phyloP scores from a whole-genome alignment of 179 eudicot species.

The Patellifolia procumbens region DNA sequence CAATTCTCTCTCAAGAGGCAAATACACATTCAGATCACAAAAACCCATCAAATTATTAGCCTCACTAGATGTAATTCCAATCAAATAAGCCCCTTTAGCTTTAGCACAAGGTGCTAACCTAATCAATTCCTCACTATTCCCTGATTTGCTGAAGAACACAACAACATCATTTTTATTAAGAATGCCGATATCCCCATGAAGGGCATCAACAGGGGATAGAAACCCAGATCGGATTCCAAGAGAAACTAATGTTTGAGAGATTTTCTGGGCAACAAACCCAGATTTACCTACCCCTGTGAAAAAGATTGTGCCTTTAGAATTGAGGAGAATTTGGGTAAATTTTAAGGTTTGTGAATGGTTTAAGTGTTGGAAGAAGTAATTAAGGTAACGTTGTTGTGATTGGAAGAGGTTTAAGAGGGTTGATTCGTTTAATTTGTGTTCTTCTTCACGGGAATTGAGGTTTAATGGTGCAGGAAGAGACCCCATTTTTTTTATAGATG shows the following conservation, averaged over 20 bases:
- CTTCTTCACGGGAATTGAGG: not conserved
- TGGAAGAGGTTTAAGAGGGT: slow-evolving; percentile 70
- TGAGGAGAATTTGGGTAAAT: slow-evolving; percentile 73
- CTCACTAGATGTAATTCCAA: slow-evolving; percentile 69
- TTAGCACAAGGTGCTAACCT: slow-evolving; percentile 83
- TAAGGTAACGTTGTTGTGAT: slow-evolving; percentile 74
- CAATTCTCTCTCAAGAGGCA: slow-evolving; percentile 92
- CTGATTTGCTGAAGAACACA: slow-evolving; percentile 84
- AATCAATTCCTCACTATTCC: slow-evolving; percentile 79
- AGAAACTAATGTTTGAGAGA: slow-evolving; percentile 88
- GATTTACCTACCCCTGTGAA: slow-evolving; percentile 96
- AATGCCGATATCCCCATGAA: slow-evolving; percentile 94
- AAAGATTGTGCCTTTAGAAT: slow-evolving; percentile 67
- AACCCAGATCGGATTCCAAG: slow-evolving; percentile 72
- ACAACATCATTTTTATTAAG: slow-evolving; percentile 45
- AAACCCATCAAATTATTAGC: slow-evolving; percentile 48
- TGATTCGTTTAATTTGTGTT: slow-evolving; percentile 37
- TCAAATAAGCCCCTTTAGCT: slow-evolving; percentile 80
- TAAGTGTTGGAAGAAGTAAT: slow-evolving; percentile 77
- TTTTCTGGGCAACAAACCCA: slow-evolving; percentile 91
- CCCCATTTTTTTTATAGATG: slow-evolving; percentile 34
- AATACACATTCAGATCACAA: slow-evolving; percentile 82
- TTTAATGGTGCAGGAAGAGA: slow-evolving; percentile 29
- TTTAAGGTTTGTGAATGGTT: slow-evolving; percentile 65
- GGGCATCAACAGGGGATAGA: slow-evolving; percentile 81